Percentiles rank a stretch among this genome's conserved stretches.
Conservation (phyloP, 108 stramenopile genomes). For the Cyclotella choctawhatcheeana region DNA sequence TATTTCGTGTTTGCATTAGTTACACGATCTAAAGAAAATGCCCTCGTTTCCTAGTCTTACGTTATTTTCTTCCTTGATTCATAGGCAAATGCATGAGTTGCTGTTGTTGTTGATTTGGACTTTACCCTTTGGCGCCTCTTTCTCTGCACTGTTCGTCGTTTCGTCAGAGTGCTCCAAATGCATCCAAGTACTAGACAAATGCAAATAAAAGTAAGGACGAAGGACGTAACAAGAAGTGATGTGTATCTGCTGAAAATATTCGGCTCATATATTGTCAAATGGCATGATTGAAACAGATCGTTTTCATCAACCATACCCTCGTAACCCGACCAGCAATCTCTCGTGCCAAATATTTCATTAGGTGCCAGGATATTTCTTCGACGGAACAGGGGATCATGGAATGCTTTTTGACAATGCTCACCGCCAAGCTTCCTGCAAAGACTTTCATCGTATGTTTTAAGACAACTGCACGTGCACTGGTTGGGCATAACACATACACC, state of each 20-base stretch:
- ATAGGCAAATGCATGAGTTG: constrained; percentile 23
- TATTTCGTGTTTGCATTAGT: neutral
- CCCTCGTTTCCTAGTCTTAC: neutral
- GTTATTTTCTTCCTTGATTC: neutral
- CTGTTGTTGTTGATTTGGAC: neutral
- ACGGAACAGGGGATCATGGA: constrained; percentile 65
- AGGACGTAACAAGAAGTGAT: constrained; percentile 7
- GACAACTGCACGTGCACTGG: constrained; percentile 83
- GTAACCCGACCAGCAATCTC: constrained; percentile 70
- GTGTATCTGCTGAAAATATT: constrained; percentile 61
- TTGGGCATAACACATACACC: constrained; percentile 87
- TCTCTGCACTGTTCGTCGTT: neutral
- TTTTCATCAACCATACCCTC: constrained; percentile 71
- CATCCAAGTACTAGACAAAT: constrained; percentile 2
- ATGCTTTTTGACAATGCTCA: constrained; percentile 34
- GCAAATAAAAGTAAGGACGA: neutral
- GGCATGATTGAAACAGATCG: constrained; percentile 79
- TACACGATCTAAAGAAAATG: neutral
- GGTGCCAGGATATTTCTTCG: constrained; percentile 59
- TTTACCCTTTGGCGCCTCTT: neutral
- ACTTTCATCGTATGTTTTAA: constrained; percentile 42
- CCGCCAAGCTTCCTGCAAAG: constrained; percentile 54
- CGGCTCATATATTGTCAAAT: constrained; percentile 77
- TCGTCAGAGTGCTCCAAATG: constrained; percentile 8
- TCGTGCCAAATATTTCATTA: constrained; percentile 77